Evolutionary conservation across 78 protist genomes (phyloP), one percentile per base, ranked within the genome.

Genomic region (Pigoraptor vietnamica): DNA sequence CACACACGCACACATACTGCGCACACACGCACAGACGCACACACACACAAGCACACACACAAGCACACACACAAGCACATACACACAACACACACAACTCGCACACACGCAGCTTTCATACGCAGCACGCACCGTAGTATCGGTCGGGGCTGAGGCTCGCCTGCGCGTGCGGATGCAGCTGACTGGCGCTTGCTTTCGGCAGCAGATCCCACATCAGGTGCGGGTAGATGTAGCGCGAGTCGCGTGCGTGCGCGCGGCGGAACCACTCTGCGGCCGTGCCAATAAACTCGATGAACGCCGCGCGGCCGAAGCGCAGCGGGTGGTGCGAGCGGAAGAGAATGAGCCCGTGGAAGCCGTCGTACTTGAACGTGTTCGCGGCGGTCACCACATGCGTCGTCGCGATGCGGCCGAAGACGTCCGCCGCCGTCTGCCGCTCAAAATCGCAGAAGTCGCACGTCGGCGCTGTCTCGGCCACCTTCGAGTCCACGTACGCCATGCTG

Each of bases 131-230:
- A 1, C 91, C 91, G 39, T 90, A 90, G 37, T 90, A 90, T 29
- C 91, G 82, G 86, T 90, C 91, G 35, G 91, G 91, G 21, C 40
- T 56, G 14, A 90, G 82, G 10, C 82, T 39, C 29, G 39, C 82
- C 81, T 90, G 91, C 19, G 86, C 91, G 40, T 90, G 91, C 39
- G 91, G 91, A 86, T 90, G 91, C 38, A 90, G 39, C 67, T 55
- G 90, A 37, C 67, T 89, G 33, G 81, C 81, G 36, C 90, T 55
- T 24, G 86, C 91, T 33, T 90, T 90, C 37, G 91, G 91, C 55
- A 90, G 29, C 36, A 90, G n/a, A n/a, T 90, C 91, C 91, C 91
- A 90, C 91, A 90, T 90, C 34, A 90, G 86, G n/a, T 90, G 91
- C 21, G 91, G 91, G 35, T 32, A 90, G 37, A 6, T 2, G 29